Conservation (phyloP, 495 filamentous ascomycete genomes). For the Sabuloglossum arenarium region DNA sequence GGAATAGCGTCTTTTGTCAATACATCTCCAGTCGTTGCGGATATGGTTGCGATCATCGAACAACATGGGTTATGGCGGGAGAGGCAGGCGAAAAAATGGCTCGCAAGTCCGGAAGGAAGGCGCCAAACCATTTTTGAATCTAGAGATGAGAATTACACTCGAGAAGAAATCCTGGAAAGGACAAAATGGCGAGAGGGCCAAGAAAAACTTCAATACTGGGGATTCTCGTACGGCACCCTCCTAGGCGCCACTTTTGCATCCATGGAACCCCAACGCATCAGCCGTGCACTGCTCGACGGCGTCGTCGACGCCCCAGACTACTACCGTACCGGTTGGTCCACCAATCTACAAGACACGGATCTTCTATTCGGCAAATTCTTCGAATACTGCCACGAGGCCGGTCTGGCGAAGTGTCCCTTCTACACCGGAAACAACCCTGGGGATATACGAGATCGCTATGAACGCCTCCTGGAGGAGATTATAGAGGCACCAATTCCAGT, state of each 20-base stretch:
- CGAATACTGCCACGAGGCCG: slow-evolving; percentile 25
- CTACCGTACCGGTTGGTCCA: slow-evolving; percentile 20
- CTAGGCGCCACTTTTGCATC: slow-evolving; percentile 31
- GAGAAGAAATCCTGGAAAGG: not conserved
- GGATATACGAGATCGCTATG: not conserved
- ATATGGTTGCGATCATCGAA: slow-evolving; percentile 5
- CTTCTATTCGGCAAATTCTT: slow-evolving; percentile 26
- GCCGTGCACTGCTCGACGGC: slow-evolving; percentile 7
- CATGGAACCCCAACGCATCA: slow-evolving; percentile 7
- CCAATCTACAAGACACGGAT: slow-evolving; percentile 27
- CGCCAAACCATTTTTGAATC: too few species aligned
- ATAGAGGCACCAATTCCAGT: not conserved
- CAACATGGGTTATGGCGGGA: slow-evolving; percentile 1
- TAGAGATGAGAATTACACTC: not conserved
- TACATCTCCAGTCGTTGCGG: slow-evolving; percentile 1
- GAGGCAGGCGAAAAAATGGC: not conserved
- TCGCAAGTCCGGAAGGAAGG: not conserved
- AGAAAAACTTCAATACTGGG: slow-evolving; percentile 37
- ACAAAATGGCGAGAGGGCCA: slow-evolving; percentile 15
- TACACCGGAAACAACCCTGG: slow-evolving; percentile 5
- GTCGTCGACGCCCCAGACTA: slow-evolving; percentile 13
- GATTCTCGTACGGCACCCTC: slow-evolving; percentile 48
- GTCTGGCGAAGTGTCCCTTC: slow-evolving; percentile 19
- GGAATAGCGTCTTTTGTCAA: slow-evolving; percentile 1
- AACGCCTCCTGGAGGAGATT: not conserved